Evolutionary conservation across 768 basidiomycete species (phyloP).

Genomic region (Hypsizygus marmoreus): DNA sequence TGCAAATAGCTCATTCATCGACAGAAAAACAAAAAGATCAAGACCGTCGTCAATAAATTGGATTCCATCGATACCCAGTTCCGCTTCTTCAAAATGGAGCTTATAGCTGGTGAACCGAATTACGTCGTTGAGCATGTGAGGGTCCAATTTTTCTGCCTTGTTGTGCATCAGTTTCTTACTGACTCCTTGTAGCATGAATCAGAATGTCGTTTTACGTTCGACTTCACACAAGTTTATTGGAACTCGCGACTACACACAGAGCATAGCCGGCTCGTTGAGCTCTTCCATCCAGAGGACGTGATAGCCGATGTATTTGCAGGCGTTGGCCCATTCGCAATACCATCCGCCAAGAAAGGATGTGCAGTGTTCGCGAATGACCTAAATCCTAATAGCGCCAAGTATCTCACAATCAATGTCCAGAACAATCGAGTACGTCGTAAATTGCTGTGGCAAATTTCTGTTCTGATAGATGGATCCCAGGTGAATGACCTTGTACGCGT

Average conservation of each 20-base stretch:
- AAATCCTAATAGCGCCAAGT: slow-evolving; percentile 86
- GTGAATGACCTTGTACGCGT: slow-evolving; percentile 70
- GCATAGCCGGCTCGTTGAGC: slow-evolving; percentile 79
- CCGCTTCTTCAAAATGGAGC: slow-evolving; percentile 95
- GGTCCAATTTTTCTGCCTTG: slow-evolving; percentile 8
- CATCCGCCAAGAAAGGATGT: slow-evolving; percentile 90
- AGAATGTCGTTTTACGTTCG: slow-evolving; percentile 86
- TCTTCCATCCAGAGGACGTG: slow-evolving; percentile 75
- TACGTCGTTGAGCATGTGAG: slow-evolving; percentile 86
- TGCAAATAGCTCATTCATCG: neutral
- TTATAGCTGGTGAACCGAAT: slow-evolving; percentile 88
- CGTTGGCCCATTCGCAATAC: slow-evolving; percentile 94
- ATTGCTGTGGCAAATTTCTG: slow-evolving; percentile 5
- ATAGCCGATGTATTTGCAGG: slow-evolving; percentile 96
- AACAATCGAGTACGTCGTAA: slow-evolving; percentile 68
- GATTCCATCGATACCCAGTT: slow-evolving; percentile 84
- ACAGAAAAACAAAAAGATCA: slow-evolving; percentile 84
- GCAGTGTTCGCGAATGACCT: slow-evolving; percentile 91
- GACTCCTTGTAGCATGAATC: slow-evolving; percentile 68
- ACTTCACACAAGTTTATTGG: slow-evolving; percentile 97
- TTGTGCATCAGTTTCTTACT: slow-evolving; percentile 2
- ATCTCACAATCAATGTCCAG: slow-evolving; percentile 68
- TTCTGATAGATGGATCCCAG: slow-evolving; percentile 40
- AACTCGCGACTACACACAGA: slow-evolving; percentile 94
- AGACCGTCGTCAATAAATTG: slow-evolving; percentile 95